These are phyloP conservation scores for Cantharellus cinnabarinus DNA, from an alignment of 768 basidiomycete species.

Conservation along the genomic window DNA sequence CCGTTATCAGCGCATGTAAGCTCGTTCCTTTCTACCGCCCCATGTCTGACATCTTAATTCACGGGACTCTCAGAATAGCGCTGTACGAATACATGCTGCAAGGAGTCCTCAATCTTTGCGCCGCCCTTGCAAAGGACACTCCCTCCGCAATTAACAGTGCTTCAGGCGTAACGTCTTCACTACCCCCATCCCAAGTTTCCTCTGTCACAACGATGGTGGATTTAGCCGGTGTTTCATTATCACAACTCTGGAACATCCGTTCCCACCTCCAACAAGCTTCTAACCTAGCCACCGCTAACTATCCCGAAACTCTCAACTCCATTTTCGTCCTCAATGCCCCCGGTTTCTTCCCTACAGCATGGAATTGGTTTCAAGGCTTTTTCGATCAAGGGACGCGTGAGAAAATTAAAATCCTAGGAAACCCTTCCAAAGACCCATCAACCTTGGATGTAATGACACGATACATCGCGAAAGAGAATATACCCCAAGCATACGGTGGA, in stretches of 20 bases:
- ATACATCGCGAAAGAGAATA: slow-evolving; percentile 27
- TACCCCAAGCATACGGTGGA: slow-evolving; percentile 60
- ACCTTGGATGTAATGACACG: slow-evolving; percentile 21
- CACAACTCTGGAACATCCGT: slow-evolving; percentile 48
- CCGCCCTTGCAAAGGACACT: not conserved
- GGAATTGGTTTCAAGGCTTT: slow-evolving; percentile 68
- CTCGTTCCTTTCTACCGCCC: not conserved
- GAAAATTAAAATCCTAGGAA: slow-evolving; percentile 48
- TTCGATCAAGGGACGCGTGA: slow-evolving; percentile 60
- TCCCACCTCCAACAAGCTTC: slow-evolving; percentile 58
- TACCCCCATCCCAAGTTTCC: slow-evolving; percentile 30
- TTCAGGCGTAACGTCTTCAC: slow-evolving; percentile 14
- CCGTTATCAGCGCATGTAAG: slow-evolving; percentile 53
- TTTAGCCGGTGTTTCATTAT: slow-evolving; percentile 38
- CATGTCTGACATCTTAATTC: not conserved
- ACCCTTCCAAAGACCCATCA: not conserved
- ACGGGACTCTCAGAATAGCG: slow-evolving; percentile 25
- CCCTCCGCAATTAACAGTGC: not conserved
- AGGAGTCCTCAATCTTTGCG: slow-evolving; percentile 1
- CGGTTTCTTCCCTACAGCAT: slow-evolving; percentile 61
- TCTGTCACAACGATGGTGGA: slow-evolving; percentile 43
- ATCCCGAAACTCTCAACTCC: slow-evolving; percentile 33
- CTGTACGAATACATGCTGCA: slow-evolving; percentile 42
- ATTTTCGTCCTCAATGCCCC: slow-evolving; percentile 50
- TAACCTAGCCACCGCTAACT: slow-evolving; percentile 53